These are phyloP conservation scores for Arthrocladium fulminans DNA, from an alignment of 2,329 filamentous ascomycete genomes.

Conservation along the genomic window DNA sequence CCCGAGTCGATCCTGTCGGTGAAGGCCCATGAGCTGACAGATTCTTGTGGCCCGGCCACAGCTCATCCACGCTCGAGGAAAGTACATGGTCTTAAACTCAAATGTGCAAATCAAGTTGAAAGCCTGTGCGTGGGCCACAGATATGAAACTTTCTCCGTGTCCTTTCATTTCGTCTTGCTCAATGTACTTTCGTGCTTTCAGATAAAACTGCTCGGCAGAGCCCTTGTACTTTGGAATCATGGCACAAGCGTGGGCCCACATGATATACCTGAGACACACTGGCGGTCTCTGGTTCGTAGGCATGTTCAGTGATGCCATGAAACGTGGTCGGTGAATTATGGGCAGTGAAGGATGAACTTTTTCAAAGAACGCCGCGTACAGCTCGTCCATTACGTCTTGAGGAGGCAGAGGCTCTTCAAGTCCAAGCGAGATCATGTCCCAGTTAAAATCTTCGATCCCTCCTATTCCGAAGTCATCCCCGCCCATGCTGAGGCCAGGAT, in stretches of 20 bases:
- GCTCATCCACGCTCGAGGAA: slow-evolving; percentile 90
- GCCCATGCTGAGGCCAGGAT: slow-evolving; percentile 14
- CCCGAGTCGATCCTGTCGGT: slow-evolving; percentile 71
- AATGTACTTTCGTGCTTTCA: slow-evolving; percentile 77
- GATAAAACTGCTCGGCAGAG: slow-evolving; percentile 82
- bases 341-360: slow-evolving; percentile 79
- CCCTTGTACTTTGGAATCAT: slow-evolving; percentile 71
- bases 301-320: slow-evolving; percentile 79
- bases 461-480: slow-evolving; percentile 23
- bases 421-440: slow-evolving; percentile 78
- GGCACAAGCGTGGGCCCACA: slow-evolving; percentile 90
- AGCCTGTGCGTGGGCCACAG: slow-evolving; percentile 74
- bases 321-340: slow-evolving; percentile 82
- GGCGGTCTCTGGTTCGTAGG: slow-evolving; percentile 79
- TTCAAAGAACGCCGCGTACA: slow-evolving; percentile 84
- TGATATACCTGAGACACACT: slow-evolving; percentile 80
- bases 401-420: slow-evolving; percentile 73
- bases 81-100: slow-evolving; percentile 97
- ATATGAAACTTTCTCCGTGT: slow-evolving; percentile 81
- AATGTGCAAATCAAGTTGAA: slow-evolving; percentile 73
- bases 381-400: slow-evolving; percentile 72
- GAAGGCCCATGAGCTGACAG: slow-evolving; percentile 84
- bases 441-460: slow-evolving; percentile 49
- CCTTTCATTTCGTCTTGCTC: slow-evolving; percentile 86
- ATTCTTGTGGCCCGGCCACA: slow-evolving; percentile 73